A percentile compares a stretch with the other conserved stretches of the same genome.
phyloP scores from a whole-genome alignment of 352 stramenopile species.

The Plasmopara muralis region DNA sequence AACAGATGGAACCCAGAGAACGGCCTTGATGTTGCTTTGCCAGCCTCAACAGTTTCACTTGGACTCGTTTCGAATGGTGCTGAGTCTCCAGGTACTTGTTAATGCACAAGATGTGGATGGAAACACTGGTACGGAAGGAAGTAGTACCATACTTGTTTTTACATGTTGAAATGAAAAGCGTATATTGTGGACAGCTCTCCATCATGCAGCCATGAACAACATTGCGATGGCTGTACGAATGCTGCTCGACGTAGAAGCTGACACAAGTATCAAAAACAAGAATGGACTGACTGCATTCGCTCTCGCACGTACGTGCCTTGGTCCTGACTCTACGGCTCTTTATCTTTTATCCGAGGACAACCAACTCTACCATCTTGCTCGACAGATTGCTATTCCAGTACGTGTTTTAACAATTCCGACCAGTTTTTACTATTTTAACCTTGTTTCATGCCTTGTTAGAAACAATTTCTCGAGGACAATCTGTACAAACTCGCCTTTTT shows the following conservation, averaged over 20 bases:
- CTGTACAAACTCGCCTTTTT: conserved; percentile 72
- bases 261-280: conserved; percentile 39
- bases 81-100: conserved; percentile 53
- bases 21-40: conserved; percentile 67
- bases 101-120: conserved; percentile 51
- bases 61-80: conserved; percentile 75
- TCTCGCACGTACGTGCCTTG: conserved; percentile 29
- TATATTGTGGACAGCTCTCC: conserved; percentile 33
- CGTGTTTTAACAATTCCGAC: background rate
- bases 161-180: background rate
- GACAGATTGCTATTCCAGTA: conserved; percentile 33
- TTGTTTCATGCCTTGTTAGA: conserved; percentile 18
- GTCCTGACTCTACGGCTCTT: conserved; percentile 31
- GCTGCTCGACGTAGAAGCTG: conserved; percentile 49
- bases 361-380: conserved; percentile 42
- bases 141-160: background rate
- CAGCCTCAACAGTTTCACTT: conserved; percentile 69
- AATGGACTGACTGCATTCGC: conserved; percentile 44
- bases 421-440: background rate
- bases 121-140: conserved; percentile 46
- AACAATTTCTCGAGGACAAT: conserved; percentile 53
- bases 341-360: conserved; percentile 50
- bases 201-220: conserved; percentile 58
- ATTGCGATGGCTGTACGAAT: conserved; percentile 58
- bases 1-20: conserved; percentile 30